phyloP scores from a whole-genome alignment of 2,329 filamentous ascomycete species.

The Neurospora sp. region DNA sequence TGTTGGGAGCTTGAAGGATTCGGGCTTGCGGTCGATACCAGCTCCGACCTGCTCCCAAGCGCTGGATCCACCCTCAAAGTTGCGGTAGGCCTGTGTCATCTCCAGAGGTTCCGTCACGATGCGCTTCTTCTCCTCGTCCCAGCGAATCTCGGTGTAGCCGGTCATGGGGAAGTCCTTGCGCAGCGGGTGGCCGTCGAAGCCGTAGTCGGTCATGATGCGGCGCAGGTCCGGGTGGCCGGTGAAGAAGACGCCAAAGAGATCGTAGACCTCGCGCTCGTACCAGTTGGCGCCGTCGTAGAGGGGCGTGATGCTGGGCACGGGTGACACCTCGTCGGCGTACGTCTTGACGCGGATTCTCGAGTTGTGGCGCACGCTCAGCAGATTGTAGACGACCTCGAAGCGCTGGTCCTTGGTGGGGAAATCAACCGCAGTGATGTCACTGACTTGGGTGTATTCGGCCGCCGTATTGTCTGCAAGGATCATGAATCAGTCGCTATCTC shows the following conservation, averaged over 20 bases:
- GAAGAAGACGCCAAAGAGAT: constrained; percentile 97
- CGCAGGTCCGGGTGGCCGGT: constrained; percentile 87
- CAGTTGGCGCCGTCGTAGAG: constrained; percentile 95
- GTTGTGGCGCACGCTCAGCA: constrained; percentile 93
- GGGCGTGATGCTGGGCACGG: constrained; percentile 77
- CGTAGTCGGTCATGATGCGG: constrained; percentile 98
- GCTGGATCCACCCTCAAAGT: constrained; percentile 84
- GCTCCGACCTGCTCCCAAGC: constrained; percentile 57
- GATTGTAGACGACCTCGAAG: constrained; percentile 97
- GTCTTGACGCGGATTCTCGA: constrained; percentile 96
- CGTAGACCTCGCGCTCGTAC: constrained; percentile 98
- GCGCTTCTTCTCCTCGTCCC: constrained; percentile 99
- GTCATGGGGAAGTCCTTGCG: constrained; percentile 97
- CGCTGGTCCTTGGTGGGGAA: constrained; percentile 92
- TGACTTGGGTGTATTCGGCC: constrained; percentile 90
- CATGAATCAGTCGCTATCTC: neutral
- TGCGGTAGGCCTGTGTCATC: constrained; percentile 95
- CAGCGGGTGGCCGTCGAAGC: constrained; percentile 94
- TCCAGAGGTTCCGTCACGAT: constrained; percentile 97
- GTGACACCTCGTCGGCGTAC: constrained; percentile 91
- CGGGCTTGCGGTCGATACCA: constrained; percentile 71
- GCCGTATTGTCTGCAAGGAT: constrained; percentile 69
- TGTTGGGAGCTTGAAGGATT: constrained; percentile 86
- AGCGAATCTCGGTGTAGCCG: constrained; percentile 95
- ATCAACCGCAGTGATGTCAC: constrained; percentile 88